Evolutionary conservation across 2,329 filamentous ascomycete genomes (phyloP), one percentile per base, ranked within the genome.

Genomic region (Lasiodiplodia citricola): DNA sequence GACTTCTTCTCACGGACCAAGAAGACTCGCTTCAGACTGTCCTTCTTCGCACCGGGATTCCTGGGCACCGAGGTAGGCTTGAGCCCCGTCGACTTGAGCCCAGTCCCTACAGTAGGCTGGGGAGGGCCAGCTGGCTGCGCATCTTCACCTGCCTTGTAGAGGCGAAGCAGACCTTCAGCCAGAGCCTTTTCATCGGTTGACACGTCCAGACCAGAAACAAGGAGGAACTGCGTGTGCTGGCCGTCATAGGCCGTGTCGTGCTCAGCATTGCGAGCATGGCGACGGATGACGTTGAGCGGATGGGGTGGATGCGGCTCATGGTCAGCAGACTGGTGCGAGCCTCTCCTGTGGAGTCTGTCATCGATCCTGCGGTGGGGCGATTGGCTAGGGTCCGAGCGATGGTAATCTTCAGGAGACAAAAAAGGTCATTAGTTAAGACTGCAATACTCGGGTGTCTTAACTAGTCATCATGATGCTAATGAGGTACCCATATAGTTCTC

Each of bases 21-120:
- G 70, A 96, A 87, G 1, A 96, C 88, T 64, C 93, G 88, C 70
- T 91, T 88, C 10, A 96, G 81, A n/a, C 92, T 93, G 23, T 90
- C 89, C 38, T 90, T 88, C 68, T 86, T 87, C 4, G 93, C 92
- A 50, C 92, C 92, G 1, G 90, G 83, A 14, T 90, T 90, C 23
- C 86, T 84, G 47, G 87, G 83, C 18, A 85, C 84, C 13, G 85
- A 87, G 5, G 86, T 87, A 4, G 86, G 87, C 57, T 68, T 68
- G 35, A 68, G 57, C 10, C 56, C 66, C 4, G 66, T 68, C 21
- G 66, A 68, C 16, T 83, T 80, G 4, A 87, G 55, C 16, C 65
- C 65, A 83, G 57, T 18, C 6, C 50, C 57, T 13, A 51, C 21
- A 23, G 35, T 16, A 14, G 65, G 38, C 21, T 67, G 65, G 31